phyloP scores from a whole-genome alignment of 305 asterid genomes.

The Fraxinus nigra region DNA sequence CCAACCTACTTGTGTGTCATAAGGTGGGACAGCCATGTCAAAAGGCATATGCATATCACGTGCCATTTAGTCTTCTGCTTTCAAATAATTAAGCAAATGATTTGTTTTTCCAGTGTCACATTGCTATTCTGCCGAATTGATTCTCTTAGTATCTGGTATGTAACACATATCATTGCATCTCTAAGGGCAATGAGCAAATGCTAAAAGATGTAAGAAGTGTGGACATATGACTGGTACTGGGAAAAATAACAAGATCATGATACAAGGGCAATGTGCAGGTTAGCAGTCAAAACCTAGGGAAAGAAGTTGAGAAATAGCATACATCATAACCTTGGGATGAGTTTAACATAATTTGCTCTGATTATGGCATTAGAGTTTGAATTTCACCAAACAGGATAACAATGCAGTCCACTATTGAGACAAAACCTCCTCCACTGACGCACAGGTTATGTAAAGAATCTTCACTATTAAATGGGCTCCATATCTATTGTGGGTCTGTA shows the following conservation, averaged over 20 bases:
- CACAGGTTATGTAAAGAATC: background rate
- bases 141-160: background rate
- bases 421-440: background rate
- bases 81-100: background rate
- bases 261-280: background rate
- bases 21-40: constrained; percentile 8
- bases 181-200: constrained; percentile 10
- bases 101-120: background rate
- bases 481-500: background rate
- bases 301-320: background rate
- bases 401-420: background rate
- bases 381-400: background rate
- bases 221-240: background rate
- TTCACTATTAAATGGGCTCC: background rate
- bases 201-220: background rate
- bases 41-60: constrained; percentile 6
- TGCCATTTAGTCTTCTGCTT: background rate
- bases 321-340: constrained; percentile 11
- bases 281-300: background rate
- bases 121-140: background rate
- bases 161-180: background rate
- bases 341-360: background rate
- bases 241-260: background rate
- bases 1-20: constrained; percentile 2
- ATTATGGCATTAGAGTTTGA: background rate